A percentile compares a stretch with the other conserved stretches of the same genome.
Evolutionary conservation across 1,139 yeast genomes (phyloP).

Genomic region (Candida sp.): DNA sequence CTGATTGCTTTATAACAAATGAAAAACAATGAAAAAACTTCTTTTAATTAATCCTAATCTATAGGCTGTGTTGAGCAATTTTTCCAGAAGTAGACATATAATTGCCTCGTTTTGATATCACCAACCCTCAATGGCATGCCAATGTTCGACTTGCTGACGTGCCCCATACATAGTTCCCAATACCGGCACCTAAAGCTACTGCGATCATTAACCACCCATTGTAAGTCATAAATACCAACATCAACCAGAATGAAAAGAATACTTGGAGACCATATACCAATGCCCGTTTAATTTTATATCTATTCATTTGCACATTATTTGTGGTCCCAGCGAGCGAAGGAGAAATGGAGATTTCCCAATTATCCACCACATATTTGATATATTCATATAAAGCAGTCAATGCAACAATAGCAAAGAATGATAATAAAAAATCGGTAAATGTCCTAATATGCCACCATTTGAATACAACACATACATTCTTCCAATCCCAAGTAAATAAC

Average conservation of each 20-base stretch:
- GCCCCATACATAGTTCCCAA: constrained; percentile 67
- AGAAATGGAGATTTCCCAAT: constrained; percentile 23
- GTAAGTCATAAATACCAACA: constrained; percentile 83
- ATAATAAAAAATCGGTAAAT: constrained; percentile 45
- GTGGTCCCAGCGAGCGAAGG: constrained; percentile 13
- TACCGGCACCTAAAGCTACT: constrained; percentile 63
- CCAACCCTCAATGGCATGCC: constrained; percentile 49
- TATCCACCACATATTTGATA: constrained; percentile 33
- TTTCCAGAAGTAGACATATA: too few species aligned
- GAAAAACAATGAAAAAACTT: too few species aligned
- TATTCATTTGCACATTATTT: constrained; percentile 11
- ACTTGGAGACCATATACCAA: constrained; percentile 67
- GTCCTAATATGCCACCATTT: constrained; percentile 76
- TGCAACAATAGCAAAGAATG: constrained; percentile 47
- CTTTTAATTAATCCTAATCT: too few species aligned
- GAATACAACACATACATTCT: constrained; percentile 68
- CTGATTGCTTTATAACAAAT: too few species aligned
- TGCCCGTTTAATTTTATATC: constrained; percentile 31
- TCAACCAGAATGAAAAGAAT: constrained; percentile 71
- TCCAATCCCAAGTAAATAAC: constrained; percentile 83
- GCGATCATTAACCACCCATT: constrained; percentile 83
- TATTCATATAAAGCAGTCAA: constrained; percentile 64
- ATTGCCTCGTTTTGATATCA: too few species aligned
- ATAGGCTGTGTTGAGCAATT: too few species aligned
- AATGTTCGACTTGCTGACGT: constrained; percentile 28